Evolutionary conservation across 345 rosid species (phyloP).

Genomic region (Murraya koenigii): DNA sequence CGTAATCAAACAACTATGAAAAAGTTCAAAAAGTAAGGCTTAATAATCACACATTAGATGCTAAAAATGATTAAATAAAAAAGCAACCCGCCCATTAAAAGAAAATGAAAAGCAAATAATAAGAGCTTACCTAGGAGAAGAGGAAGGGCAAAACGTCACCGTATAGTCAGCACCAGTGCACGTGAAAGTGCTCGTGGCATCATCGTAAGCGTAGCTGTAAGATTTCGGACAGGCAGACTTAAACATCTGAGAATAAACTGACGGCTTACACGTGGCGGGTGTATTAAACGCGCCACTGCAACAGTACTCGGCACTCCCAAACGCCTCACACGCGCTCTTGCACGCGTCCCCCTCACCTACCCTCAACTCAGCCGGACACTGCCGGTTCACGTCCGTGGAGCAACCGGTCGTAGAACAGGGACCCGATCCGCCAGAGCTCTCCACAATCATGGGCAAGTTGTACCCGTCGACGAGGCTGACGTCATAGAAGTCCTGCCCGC

Average conservation of each 20-base stretch:
- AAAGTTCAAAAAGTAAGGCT: not conserved
- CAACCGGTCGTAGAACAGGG: slow-evolving; percentile 78
- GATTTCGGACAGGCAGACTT: slow-evolving; percentile 91
- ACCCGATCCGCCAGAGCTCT: slow-evolving; percentile 78
- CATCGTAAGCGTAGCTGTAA: slow-evolving; percentile 94
- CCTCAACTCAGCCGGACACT: slow-evolving; percentile 73
- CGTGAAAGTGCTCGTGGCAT: slow-evolving; percentile 87
- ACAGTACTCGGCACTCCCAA: slow-evolving; percentile 88
- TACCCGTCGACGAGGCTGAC: slow-evolving; percentile 97
- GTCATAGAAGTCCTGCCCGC: slow-evolving; percentile 89
- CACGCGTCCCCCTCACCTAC: slow-evolving; percentile 72
- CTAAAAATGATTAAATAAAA: not conserved
- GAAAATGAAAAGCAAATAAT: not conserved
- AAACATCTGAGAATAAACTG: slow-evolving; percentile 86
- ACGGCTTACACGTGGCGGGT: slow-evolving; percentile 78
- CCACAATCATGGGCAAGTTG: slow-evolving; percentile 78
- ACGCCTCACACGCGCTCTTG: slow-evolving; percentile 93
- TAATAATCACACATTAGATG: not conserved
- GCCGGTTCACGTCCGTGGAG: slow-evolving; percentile 63
- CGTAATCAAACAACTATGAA: not conserved
- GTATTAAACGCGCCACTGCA: slow-evolving; percentile 94
- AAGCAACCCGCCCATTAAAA: not conserved
- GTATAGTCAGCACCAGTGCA: slow-evolving; percentile 88
- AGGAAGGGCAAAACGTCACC: slow-evolving; percentile 81
- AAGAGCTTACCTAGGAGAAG: slow-evolving; percentile 65